Evolutionary conservation across 306 rosid genomes (phyloP).

Genomic region (Hippophae gyantsensis): DNA sequence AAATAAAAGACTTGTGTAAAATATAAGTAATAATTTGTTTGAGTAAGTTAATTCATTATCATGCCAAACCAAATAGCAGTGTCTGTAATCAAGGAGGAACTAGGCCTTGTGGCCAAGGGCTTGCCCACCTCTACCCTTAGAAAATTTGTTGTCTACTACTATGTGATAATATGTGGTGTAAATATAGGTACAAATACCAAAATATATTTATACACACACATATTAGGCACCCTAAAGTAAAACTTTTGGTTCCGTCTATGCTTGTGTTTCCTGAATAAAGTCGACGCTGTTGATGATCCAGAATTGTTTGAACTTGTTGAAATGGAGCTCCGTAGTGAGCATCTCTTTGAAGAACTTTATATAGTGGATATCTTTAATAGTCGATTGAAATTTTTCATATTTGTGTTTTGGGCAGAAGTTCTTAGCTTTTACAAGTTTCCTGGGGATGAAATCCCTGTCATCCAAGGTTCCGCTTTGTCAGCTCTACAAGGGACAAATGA

Average conservation of each 20-base stretch:
- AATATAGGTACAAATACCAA: too few relatives aligned
- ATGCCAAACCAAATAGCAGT: too few relatives aligned
- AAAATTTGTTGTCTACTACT: too few relatives aligned
- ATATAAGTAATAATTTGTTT: not conserved
- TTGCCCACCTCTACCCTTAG: too few relatives aligned
- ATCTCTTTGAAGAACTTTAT: not conserved
- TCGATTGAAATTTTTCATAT: not conserved
- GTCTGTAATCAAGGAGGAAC: too few relatives aligned
- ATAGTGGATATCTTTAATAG: conserved; percentile 7
- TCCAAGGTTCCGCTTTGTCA: conserved; percentile 67
- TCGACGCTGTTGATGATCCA: conserved; percentile 67
- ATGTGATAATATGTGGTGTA: too few relatives aligned
- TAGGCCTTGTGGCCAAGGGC: too few relatives aligned
- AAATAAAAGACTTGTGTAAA: not conserved
- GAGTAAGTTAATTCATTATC: not conserved
- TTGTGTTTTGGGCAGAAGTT: conserved; percentile 39
- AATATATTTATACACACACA: too few relatives aligned
- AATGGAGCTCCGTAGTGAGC: conserved; percentile 21
- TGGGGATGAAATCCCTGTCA: conserved; percentile 71
- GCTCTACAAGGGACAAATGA: conserved; percentile 73
- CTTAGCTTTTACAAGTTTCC: conserved; percentile 73
- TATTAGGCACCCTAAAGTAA: too few relatives aligned
- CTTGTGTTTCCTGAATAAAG: conserved; percentile 68
- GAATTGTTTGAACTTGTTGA: conserved; percentile 54
- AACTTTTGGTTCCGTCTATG: conserved; percentile 12